Conservation (phyloP, 345 rosid genomes). For the Lenwebbia sp. region DNA sequence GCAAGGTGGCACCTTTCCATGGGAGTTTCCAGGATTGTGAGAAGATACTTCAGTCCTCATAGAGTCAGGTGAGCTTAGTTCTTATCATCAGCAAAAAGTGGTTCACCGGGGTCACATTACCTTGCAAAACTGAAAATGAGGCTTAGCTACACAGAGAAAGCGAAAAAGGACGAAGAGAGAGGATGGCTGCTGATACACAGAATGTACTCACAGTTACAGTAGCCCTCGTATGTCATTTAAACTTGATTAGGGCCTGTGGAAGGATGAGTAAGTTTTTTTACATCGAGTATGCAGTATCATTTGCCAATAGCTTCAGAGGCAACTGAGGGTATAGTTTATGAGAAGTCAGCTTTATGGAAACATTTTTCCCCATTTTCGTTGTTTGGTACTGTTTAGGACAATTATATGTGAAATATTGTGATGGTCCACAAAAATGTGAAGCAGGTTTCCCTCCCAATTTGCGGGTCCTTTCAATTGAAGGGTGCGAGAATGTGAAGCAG, state of each 20-base stretch:
- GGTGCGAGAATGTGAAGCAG: background rate
- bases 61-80: background rate
- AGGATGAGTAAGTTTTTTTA: background rate
- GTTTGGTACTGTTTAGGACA: background rate
- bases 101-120: background rate
- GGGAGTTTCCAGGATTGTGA: background rate
- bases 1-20: background rate
- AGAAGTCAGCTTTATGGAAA: background rate
- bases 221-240: background rate
- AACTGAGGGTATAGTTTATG: background rate
- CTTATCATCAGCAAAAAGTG: background rate
- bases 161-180: background rate
- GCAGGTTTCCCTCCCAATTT: background rate
- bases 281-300: background rate
- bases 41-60: background rate
- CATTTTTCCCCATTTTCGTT: background rate
- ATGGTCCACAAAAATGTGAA: background rate
- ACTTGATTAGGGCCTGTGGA: background rate
- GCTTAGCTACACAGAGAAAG: background rate
- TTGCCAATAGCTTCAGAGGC: background rate
- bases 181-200: rapidly evolving
- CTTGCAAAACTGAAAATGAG: background rate
- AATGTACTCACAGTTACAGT: background rate
- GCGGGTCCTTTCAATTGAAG: background rate
- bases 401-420: background rate